phyloP scores from a whole-genome alignment of 768 basidiomycete species.

The Rhizopogon salebrosus region DNA sequence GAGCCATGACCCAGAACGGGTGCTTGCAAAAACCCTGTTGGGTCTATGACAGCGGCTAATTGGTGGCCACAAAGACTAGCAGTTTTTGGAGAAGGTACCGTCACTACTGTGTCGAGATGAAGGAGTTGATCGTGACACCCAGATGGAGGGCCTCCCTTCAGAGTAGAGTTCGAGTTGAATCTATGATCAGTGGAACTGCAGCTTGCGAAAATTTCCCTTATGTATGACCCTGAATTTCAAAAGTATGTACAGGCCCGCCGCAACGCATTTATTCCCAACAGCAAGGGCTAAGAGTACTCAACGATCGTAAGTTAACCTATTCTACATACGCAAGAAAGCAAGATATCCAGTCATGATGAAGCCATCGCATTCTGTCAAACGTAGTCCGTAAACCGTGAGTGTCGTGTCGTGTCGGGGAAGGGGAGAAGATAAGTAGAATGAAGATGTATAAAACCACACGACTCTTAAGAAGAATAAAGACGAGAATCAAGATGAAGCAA shows the following conservation, averaged over 20 bases:
- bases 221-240: neutral
- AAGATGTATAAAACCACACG: slow-evolving; percentile 8
- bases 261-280: slow-evolving; percentile 6
- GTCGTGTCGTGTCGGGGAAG: slow-evolving; percentile 22
- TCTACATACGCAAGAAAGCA: slow-evolving; percentile 14
- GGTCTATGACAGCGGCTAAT: neutral
- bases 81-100: neutral
- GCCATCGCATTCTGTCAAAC: slow-evolving; percentile 13
- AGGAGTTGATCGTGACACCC: neutral
- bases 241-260: slow-evolving; percentile 5
- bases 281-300: slow-evolving; percentile 1
- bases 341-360: slow-evolving; percentile 5
- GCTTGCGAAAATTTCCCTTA: neutral
- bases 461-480: slow-evolving; percentile 1
- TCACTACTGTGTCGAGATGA: neutral
- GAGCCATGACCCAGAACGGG: neutral
- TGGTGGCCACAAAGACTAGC: neutral
- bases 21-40: neutral
- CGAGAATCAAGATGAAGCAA: slow-evolving; percentile 15
- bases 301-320: slow-evolving; percentile 6
- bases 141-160: neutral
- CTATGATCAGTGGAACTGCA: neutral
- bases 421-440: slow-evolving; percentile 1
- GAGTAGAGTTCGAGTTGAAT: neutral
- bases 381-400: slow-evolving; percentile 16